Percentiles rank a stretch among this genome's conserved stretches.
These are phyloP conservation scores for Trypanosoma caninum DNA, from an alignment of 208 protist genomes.

Conservation along the genomic window DNA sequence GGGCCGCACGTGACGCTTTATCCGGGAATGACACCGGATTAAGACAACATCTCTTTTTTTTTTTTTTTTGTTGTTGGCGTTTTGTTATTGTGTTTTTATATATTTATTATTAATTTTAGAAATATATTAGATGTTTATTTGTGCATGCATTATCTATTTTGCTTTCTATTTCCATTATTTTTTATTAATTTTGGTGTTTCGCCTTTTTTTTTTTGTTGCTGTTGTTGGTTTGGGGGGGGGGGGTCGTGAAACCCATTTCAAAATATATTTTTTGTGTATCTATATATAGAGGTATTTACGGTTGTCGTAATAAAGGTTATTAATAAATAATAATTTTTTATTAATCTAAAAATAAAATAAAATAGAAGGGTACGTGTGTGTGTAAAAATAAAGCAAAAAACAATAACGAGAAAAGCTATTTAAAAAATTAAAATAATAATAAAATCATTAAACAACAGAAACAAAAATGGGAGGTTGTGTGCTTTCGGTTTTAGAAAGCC, in stretches of 20 bases:
- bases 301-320: too few species aligned
- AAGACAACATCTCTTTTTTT: constrained; percentile 3
- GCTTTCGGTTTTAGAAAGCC: constrained; percentile 35
- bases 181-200: constrained; percentile 6
- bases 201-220: background rate
- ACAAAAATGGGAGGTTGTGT: constrained; percentile 60
- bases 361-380: too few species aligned
- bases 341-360: too few species aligned
- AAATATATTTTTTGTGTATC: background rate
- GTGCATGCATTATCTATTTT: background rate
- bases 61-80: background rate
- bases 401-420: too few species aligned
- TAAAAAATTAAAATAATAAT: too few species aligned
- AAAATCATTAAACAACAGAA: too few species aligned
- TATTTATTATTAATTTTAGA: background rate
- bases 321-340: too few species aligned
- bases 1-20: constrained; percentile 85
- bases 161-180: background rate
- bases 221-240: background rate
- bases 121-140: background rate
- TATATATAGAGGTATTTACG: too few species aligned
- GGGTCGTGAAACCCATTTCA: background rate
- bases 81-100: background rate
- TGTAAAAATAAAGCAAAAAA: too few species aligned
- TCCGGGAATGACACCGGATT: constrained; percentile 85